These are phyloP conservation scores for Mucor circinelloides DNA, from an alignment of 371 early-diverging fungal species.

Conservation along the genomic window DNA sequence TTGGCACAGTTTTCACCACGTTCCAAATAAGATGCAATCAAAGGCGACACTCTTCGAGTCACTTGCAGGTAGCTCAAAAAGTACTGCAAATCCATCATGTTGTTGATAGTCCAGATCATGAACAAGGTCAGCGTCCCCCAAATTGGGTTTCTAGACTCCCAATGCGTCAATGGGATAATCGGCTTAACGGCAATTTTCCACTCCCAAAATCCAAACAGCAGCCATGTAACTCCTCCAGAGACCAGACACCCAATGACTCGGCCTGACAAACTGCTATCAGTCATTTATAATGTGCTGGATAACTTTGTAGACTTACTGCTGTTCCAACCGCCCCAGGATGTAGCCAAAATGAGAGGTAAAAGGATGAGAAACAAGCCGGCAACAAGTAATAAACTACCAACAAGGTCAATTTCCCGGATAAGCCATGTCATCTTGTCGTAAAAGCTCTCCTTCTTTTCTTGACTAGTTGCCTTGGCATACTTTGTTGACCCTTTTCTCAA, in stretches of 20 bases:
- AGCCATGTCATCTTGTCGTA: background rate
- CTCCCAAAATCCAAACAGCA: slow-evolving; percentile 48
- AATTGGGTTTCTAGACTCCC: slow-evolving; percentile 42
- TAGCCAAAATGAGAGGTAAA: background rate
- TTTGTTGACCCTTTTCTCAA: background rate
- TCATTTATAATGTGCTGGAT: no score
- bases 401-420: background rate
- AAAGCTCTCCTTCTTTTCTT: background rate
- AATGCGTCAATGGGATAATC: slow-evolving; percentile 45
- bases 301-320: background rate
- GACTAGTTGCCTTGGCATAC: background rate
- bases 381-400: background rate
- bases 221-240: slow-evolving; percentile 21
- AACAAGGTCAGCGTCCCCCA: slow-evolving; percentile 43
- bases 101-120: slow-evolving; percentile 37
- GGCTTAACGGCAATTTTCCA: slow-evolving; percentile 42
- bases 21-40: slow-evolving; percentile 30
- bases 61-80: slow-evolving; percentile 43
- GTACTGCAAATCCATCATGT: slow-evolving; percentile 36
- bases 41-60: slow-evolving; percentile 30
- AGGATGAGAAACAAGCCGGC: background rate
- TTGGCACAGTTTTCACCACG: slow-evolving; percentile 39
- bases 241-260: background rate
- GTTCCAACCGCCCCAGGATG: background rate
- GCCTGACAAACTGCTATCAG: background rate